Evolutionary conservation across 148 eudicot species (phyloP), one percentile per base, ranked within the genome.

Genomic region (Nepenthes mirabilis): DNA sequence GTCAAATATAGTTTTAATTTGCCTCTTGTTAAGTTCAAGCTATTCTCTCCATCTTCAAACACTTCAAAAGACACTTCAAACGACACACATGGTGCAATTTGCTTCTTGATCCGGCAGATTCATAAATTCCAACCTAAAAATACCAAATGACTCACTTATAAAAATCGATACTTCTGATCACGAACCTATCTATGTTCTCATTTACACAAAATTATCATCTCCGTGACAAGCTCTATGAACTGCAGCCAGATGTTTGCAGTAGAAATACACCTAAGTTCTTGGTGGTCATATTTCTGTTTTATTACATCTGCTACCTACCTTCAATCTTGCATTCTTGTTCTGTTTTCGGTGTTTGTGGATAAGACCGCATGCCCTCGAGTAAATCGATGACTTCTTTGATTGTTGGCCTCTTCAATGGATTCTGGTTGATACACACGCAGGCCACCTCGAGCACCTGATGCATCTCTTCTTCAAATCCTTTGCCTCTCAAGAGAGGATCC

Each of bases 401-500:
- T 48, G 81, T 75, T 36, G 97, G 97, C 71, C 97, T 79, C 66
- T 82, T 83, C 37, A 74, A 47, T 57, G 95, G 93, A 65, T 87
- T 82, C 45, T 74, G 73, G 36, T 72, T 85, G 47, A 91, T 82
- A 61, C 97, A 91, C 79, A 79, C 76, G 66, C 90, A 81, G 50
- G 97, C 95, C 64, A 87, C 74, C 50, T 85, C 93, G 47, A 87
- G 93, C 56, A 85, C 85, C 74, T 75, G 77, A 59, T 72, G 55
- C 97, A 91, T 87, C 77, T 87, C 84, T 52, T 83, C 81, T 56
- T 91, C 97, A 33, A 72, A 81, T 2, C 88, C 97, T 52, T 83
- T 78, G 49, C 75, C 86, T 78, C 74, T 79, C 64, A 91, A 54
- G 33, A 75, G 61, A 56, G 84, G 73, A 72, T 91, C 97, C 59